Evolutionary conservation across 192 early-diverging fungal genomes (phyloP).

Genomic region (Coemansia sp.): DNA sequence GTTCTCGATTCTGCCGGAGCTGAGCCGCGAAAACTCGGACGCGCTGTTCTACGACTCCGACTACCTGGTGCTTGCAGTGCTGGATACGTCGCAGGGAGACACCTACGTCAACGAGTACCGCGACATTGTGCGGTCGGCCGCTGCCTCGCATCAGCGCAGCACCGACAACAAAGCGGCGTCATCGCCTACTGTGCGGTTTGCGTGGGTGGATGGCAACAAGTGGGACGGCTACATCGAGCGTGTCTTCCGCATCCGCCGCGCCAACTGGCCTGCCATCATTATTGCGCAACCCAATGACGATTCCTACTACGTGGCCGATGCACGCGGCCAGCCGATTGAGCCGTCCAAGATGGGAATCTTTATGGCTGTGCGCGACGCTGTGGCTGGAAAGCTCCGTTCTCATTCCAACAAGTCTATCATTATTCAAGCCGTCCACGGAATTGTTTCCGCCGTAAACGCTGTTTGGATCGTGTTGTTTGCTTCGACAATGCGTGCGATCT

Average conservation of each 20-base stretch:
- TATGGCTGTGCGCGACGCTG: constrained; percentile 42
- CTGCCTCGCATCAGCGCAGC: constrained; percentile 30
- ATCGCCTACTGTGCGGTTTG: constrained; percentile 55
- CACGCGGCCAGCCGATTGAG: constrained; percentile 28
- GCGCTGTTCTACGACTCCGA: constrained; percentile 66
- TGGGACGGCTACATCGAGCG: constrained; percentile 64
- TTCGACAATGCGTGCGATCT: constrained; percentile 23
- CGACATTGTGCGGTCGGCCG: constrained; percentile 25
- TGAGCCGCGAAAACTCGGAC: constrained; percentile 69
- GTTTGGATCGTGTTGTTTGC: constrained; percentile 33
- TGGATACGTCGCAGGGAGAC: constrained; percentile 50
- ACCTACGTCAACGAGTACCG: constrained; percentile 19
- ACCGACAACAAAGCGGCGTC: not conserved
- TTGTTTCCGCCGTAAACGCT: constrained; percentile 8
- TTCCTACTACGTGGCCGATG: constrained; percentile 34
- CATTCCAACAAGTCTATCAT: constrained; percentile 47
- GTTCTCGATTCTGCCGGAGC: constrained; percentile 63
- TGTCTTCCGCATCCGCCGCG: constrained; percentile 51
- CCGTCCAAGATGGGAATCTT: constrained; percentile 44
- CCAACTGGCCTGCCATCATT: constrained; percentile 49
- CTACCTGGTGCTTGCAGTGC: constrained; percentile 64
- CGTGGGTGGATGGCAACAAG: constrained; percentile 62
- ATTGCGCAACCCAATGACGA: constrained; percentile 58
- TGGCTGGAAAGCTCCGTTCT: constrained; percentile 36
- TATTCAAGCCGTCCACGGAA: constrained; percentile 16